Conservation (phyloP, 495 filamentous ascomycete species). For the Sordaria brevicollis region DNA sequence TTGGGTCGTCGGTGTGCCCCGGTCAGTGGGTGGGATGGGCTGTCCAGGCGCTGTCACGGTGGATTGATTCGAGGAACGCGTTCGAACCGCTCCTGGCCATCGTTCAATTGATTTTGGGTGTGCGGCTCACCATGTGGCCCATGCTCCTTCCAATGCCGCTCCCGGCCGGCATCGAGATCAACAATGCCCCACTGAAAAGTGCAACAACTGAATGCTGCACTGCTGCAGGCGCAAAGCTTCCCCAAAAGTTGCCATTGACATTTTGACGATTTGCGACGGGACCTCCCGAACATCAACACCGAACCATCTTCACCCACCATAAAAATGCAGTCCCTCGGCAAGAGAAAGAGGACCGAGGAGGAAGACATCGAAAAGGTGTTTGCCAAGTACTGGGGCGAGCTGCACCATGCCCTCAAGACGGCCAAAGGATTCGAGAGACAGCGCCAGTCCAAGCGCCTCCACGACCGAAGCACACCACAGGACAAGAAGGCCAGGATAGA, state of each 20-base stretch:
- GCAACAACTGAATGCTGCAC: neutral
- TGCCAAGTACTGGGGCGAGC: slow-evolving; percentile 44
- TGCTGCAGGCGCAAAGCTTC: neutral
- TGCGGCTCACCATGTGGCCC: neutral
- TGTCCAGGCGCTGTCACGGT: neutral
- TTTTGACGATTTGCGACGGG: neutral
- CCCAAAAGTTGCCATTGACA: neutral
- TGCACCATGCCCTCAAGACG: slow-evolving; percentile 62
- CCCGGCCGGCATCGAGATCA: neutral
- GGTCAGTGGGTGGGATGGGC: neutral
- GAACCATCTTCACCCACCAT: neutral
- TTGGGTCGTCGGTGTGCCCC: neutral
- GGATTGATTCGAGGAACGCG: neutral
- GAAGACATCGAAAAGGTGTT: slow-evolving; percentile 42
- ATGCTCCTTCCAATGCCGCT: neutral
- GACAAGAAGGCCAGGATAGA: slow-evolving; percentile 48
- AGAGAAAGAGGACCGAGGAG: slow-evolving; percentile 34
- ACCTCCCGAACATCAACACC: neutral
- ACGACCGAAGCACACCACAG: slow-evolving; percentile 48
- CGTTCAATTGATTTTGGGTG: neutral
- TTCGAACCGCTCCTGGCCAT: neutral
- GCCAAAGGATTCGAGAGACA: slow-evolving; percentile 85
- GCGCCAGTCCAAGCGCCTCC: slow-evolving; percentile 68
- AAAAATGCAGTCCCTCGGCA: slow-evolving; percentile 25
- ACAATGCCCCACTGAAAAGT: neutral